Evolutionary conservation across 345 rosid genomes (phyloP), one percentile per base, ranked within the genome.

Genomic region (Noccaea caerulescens): DNA sequence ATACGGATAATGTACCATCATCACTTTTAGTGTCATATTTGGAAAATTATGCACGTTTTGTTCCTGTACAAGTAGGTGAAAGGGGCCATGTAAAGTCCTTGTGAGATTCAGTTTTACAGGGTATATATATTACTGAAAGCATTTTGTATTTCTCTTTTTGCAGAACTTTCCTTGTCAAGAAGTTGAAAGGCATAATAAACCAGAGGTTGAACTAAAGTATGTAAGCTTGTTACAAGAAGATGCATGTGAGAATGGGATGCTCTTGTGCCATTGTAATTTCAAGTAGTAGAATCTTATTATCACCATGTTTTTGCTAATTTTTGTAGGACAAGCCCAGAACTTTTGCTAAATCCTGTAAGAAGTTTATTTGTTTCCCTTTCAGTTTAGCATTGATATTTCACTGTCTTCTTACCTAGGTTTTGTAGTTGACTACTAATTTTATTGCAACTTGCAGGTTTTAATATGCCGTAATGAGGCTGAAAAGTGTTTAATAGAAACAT

Each of bases 131-230:
- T 49, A 55, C 41, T 77, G 61, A 72, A 55, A 66, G 53, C 36
- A 16, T 67, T 32, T 32, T 69, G 37, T 32, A 10, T 69, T 38
- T 63, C 39, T 60, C 11, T 80, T 5, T 64, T 69, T 67, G 81
- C 87, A 94, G 97, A 94, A 91, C 70, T 94, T 94, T 78, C 99
- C 99, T 58, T 94, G 99, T 81, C 99, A 94, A 85, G 99, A 94
- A 85, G 99, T 94, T 71, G 97, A 94, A 74, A 85, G 99, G 85
- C 97, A 94, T 84, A 94, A 94, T 82, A 94, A 94, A 77, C 99
- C 99, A 49, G 99, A 94, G 84, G 95, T 89, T 80, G 99, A 94
- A 80, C 86, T 94, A 11, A 91, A 89, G 99, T 89, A 94, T 72
- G 93, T 82, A 76, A 80, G 58, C 62, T 34, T 23, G 53, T 68